Evolutionary conservation across 23 red algal species (phyloP).

Genomic region (Gracilaria domingensis): DNA sequence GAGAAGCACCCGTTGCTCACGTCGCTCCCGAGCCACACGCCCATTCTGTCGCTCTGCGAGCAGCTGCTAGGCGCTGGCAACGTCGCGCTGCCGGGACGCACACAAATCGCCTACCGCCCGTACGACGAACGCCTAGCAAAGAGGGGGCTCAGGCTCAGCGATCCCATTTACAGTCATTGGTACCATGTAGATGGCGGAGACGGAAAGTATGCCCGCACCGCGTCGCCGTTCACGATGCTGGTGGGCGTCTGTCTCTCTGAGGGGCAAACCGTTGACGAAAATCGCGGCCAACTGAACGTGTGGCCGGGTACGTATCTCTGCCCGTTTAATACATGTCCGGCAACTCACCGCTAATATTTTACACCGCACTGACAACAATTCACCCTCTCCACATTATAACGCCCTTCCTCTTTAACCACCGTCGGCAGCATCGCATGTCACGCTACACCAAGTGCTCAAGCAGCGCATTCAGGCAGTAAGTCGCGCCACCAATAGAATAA

Average conservation of each 20-base stretch:
- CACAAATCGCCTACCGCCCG: slow-evolving; percentile 53
- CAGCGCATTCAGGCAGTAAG: slow-evolving; percentile 28
- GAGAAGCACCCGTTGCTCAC: not conserved
- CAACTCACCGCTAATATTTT: not conserved
- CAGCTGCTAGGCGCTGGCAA: slow-evolving; percentile 46
- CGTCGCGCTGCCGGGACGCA: not conserved
- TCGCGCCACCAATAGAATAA: not conserved
- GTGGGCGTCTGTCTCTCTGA: slow-evolving; percentile 48
- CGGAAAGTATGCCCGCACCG: slow-evolving; percentile 49
- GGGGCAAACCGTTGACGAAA: slow-evolving; percentile 57
- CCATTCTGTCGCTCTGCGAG: slow-evolving; percentile 14
- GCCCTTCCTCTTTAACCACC: not conserved
- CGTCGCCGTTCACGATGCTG: slow-evolving; percentile 39
- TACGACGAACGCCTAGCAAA: slow-evolving; percentile 10
- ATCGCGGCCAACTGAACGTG: slow-evolving; percentile 58
- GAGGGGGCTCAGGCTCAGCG: slow-evolving; percentile 1
- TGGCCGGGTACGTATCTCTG: slow-evolving; percentile 55
- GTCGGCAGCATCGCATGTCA: not conserved
- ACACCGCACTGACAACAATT: slow-evolving; percentile 15
- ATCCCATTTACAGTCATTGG: slow-evolving; percentile 23
- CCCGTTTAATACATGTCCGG: not conserved
- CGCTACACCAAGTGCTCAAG: slow-evolving; percentile 10
- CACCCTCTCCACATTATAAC: not conserved
- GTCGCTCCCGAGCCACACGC: not conserved
- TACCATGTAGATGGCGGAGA: slow-evolving; percentile 54